Percentiles rank a stretch among this genome's conserved stretches.
Evolutionary conservation across 148 eudicot genomes (phyloP).

Genomic region (Vaccinium myrtillus): DNA sequence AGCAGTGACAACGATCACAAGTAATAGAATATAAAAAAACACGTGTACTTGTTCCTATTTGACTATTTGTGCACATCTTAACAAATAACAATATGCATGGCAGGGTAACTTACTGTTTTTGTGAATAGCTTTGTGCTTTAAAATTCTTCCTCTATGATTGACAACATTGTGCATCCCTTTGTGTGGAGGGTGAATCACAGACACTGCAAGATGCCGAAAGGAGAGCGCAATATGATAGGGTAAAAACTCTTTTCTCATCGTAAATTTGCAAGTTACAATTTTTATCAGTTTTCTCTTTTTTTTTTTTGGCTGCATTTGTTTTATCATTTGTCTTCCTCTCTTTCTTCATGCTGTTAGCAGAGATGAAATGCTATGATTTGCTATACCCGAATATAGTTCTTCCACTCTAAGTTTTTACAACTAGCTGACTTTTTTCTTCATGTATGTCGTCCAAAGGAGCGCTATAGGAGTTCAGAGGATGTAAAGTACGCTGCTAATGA

Average conservation of each 20-base stretch:
- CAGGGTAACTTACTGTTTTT: not conserved
- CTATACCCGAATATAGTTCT: not conserved
- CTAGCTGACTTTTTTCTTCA: conserved; percentile 14
- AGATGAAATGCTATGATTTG: conserved; percentile 7
- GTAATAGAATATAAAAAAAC: not conserved
- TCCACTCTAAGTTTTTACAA: conserved; percentile 10
- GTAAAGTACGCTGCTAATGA: conserved; percentile 43
- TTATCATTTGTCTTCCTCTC: not conserved
- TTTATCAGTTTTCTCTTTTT: not conserved
- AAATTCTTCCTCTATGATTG: not conserved
- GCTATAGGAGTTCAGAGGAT: conserved; percentile 47
- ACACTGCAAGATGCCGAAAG: conserved; percentile 70
- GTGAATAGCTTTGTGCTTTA: conserved; percentile 5
- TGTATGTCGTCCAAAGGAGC: conserved; percentile 30
- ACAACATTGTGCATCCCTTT: conserved; percentile 20
- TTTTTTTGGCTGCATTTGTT: not conserved
- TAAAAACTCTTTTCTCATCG: conserved; percentile 31
- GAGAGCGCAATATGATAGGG: conserved; percentile 86
- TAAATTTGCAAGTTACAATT: not conserved
- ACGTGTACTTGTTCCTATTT: not conserved
- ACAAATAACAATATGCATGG: not conserved
- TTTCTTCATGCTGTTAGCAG: not conserved
- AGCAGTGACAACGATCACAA: not conserved
- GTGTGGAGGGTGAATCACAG: conserved; percentile 48
- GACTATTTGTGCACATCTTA: not conserved